phyloP scores from a whole-genome alignment of 2,329 filamentous ascomycete genomes.

The Colletotrichum lindemuthianum region DNA sequence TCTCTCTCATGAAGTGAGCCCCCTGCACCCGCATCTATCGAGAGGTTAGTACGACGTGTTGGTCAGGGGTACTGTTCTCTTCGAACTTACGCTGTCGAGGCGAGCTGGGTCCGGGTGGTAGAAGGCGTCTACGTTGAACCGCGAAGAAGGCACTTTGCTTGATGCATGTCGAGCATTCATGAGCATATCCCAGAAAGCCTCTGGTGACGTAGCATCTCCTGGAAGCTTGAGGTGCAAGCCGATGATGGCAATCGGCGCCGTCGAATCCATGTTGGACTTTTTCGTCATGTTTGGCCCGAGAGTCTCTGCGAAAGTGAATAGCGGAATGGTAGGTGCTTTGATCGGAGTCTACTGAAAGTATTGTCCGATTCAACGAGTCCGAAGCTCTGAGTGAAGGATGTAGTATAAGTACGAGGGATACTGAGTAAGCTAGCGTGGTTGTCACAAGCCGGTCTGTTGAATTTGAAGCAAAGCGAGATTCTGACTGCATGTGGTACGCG shows the following conservation, averaged over 20 bases:
- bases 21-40: not conserved
- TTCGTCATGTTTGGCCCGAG: not conserved
- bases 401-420: too few relatives aligned
- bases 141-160: not conserved
- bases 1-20: constrained; percentile 22
- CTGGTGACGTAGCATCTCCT: constrained; percentile 22
- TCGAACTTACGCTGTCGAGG: too few relatives aligned
- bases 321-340: too few relatives aligned
- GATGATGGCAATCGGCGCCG: constrained; percentile 37
- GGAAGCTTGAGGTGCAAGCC: constrained; percentile 38
- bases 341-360: too few relatives aligned
- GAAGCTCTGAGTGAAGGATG: too few relatives aligned
- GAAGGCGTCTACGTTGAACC: constrained; percentile 2
- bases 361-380: too few relatives aligned
- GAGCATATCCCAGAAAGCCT: constrained; percentile 20
- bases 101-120: constrained; percentile 4
- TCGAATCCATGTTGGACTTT: not conserved
- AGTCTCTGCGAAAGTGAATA: not conserved
- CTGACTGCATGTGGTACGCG: too few relatives aligned
- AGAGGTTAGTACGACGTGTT: too few relatives aligned
- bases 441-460: too few relatives aligned
- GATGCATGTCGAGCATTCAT: not conserved
- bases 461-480: too few relatives aligned
- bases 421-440: too few relatives aligned
- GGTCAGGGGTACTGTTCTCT: not conserved